phyloP scores from a whole-genome alignment of 2,329 filamentous ascomycete species.

The Akanthomyces muscarius region DNA sequence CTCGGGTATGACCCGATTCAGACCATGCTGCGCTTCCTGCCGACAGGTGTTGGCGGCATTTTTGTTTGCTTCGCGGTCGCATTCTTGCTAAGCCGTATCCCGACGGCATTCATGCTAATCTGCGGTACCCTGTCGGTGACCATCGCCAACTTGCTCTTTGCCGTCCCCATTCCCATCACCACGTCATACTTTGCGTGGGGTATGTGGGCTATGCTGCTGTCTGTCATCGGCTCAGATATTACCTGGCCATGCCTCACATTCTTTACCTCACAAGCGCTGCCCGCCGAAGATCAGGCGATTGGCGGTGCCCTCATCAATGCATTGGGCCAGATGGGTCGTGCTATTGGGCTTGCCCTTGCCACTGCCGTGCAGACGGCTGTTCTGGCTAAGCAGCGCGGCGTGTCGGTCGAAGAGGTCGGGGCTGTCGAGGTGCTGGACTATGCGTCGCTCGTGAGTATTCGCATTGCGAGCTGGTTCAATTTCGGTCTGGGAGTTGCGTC shows the following conservation, averaged over 20 bases:
- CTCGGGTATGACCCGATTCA: slow-evolving; percentile 59
- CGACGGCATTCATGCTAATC: slow-evolving; percentile 54
- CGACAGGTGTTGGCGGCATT: slow-evolving; percentile 57
- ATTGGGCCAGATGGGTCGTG: slow-evolving; percentile 60
- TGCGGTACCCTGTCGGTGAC: slow-evolving; percentile 54
- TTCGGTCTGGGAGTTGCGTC: slow-evolving; percentile 44
- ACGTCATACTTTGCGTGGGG: slow-evolving; percentile 66
- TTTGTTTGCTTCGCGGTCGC: slow-evolving; percentile 54
- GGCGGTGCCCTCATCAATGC: slow-evolving; percentile 66
- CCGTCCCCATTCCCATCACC: slow-evolving; percentile 55
- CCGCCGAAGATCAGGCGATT: slow-evolving; percentile 60
- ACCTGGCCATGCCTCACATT: slow-evolving; percentile 62
- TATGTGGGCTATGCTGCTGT: slow-evolving; percentile 61
- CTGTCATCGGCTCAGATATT: slow-evolving; percentile 63
- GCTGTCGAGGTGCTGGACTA: slow-evolving; percentile 40
- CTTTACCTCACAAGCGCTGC: slow-evolving; percentile 60
- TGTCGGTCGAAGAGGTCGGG: slow-evolving; percentile 42
- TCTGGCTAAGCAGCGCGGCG: slow-evolving; percentile 46
- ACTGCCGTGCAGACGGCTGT: slow-evolving; percentile 63
- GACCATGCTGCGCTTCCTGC: slow-evolving; percentile 65
- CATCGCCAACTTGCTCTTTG: slow-evolving; percentile 57
- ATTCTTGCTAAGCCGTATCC: slow-evolving; percentile 53
- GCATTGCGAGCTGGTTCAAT: slow-evolving; percentile 50
- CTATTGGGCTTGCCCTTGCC: slow-evolving; percentile 61
- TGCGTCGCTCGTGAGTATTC: slow-evolving; percentile 44